Conservation (phyloP, 768 basidiomycete genomes). For the Hemileccinum impolitum region DNA sequence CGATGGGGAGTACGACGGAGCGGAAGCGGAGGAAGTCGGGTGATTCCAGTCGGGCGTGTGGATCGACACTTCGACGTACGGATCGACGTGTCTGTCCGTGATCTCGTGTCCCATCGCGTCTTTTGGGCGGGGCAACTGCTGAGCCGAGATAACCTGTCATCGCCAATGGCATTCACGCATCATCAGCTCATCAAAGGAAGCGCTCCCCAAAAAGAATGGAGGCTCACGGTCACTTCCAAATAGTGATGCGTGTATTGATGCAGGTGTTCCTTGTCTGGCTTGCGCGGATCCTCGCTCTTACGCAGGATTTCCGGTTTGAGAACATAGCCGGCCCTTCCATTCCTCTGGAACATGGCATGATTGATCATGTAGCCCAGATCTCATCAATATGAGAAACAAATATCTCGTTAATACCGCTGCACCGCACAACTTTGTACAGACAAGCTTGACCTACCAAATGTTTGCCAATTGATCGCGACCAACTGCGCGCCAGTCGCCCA, state of each 20-base stretch:
- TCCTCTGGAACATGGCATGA: conserved; percentile 91
- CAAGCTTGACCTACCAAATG: conserved; percentile 60
- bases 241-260: conserved; percentile 51
- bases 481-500: conserved; percentile 90
- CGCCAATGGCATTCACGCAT: too few relatives aligned
- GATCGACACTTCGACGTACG: conserved; percentile 78
- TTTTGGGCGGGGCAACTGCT: conserved; percentile 78
- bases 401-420: background rate
- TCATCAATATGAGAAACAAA: conserved; percentile 29
- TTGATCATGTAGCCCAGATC: conserved; percentile 92
- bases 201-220: background rate
- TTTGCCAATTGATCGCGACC: conserved; percentile 98
- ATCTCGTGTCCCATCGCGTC: conserved; percentile 62
- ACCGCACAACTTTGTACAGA: background rate
- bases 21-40: conserved; percentile 16
- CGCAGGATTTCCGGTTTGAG: conserved; percentile 83
- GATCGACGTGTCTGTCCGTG: conserved; percentile 58
- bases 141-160: conserved; percentile 72
- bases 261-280: conserved; percentile 58
- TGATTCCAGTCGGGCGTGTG: conserved; percentile 70
- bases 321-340: conserved; percentile 86
- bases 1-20: conserved; percentile 8
- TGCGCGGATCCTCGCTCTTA: conserved; percentile 45
- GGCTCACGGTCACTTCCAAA: conserved; percentile 59
- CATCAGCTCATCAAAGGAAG: too few relatives aligned